A percentile compares a stretch with the other conserved stretches of the same genome.
Evolutionary conservation across 202 grass and related monocot species (phyloP).

Genomic region (Zoysia matrella): DNA sequence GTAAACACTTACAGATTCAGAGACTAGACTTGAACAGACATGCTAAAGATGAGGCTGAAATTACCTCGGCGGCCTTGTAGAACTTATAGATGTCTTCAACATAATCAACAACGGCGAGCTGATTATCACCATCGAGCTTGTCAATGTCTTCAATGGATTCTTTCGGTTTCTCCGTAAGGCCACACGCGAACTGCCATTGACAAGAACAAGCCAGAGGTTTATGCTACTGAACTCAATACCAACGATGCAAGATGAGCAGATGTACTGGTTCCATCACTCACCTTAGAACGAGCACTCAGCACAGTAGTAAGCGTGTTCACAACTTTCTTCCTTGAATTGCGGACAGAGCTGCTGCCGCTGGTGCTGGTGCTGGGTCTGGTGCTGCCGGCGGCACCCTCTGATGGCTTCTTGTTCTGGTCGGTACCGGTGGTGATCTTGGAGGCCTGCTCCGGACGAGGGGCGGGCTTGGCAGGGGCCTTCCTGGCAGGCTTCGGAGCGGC

Average conservation of each 20-base stretch:
- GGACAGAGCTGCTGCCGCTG: constrained; percentile 12
- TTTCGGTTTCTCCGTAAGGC: constrained; percentile 48
- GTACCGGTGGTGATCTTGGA: constrained; percentile 26
- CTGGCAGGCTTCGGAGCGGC: constrained; percentile 40
- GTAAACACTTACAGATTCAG: constrained; percentile 17
- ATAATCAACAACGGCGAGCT: constrained; percentile 76
- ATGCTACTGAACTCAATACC: neutral
- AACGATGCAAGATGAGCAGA: neutral
- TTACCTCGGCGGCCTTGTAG: constrained; percentile 70
- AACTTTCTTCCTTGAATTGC: constrained; percentile 59
- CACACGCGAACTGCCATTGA: constrained; percentile 55
- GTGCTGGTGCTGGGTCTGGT: neutral
- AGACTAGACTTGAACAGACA: neutral
- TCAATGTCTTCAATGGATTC: constrained; percentile 60
- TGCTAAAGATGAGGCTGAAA: neutral
- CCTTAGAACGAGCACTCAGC: constrained; percentile 82
- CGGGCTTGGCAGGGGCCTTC: constrained; percentile 47
- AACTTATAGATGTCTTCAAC: constrained; percentile 79
- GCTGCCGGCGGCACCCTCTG: neutral
- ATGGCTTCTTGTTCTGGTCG: constrained; percentile 29
- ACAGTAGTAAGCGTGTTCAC: constrained; percentile 63
- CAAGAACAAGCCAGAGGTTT: neutral
- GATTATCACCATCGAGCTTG: constrained; percentile 56
- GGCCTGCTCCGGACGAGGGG: constrained; percentile 27
- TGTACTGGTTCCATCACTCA: constrained; percentile 32